Base-by-base conservation (phyloP, 2,329 filamentous ascomycete species). In the Lecanosticta acicola region DNA sequence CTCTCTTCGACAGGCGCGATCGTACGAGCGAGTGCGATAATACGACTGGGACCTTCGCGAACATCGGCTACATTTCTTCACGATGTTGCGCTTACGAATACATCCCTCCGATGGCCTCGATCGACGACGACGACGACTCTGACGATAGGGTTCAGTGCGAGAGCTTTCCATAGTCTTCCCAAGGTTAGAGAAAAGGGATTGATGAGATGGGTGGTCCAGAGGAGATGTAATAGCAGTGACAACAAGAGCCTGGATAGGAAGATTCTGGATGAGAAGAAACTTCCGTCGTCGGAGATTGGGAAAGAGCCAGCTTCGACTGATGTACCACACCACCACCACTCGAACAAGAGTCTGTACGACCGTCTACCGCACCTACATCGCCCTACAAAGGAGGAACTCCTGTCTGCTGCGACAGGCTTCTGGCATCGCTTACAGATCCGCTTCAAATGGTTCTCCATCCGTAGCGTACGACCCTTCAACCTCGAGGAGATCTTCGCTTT, bases 371-470 rank as follows among this genome's bases (percentile, higher is more conserved):
- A 81, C 51, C 66, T 83, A 32, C 78, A 96, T 70, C 78, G 90
- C 16, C 91, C 93, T 3, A 91, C 84, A 5, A 96, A 94, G 63
- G 90, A 96, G 64, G 93, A 98, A 66, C 76, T 98, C 20, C 74
- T 98, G 29, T 85, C 87, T 16, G 91, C 93, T 3, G 89, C 93
- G 29, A 96, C 83, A 17, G 90, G 90, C 1, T 96, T 97, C 66
- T 93, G 88, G 83, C 84, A 94, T 52, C 80, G 93, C 39, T 68
- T 96, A 36, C 88, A 85, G 62, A 86, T 97, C 18, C 84, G 89
- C 33, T 94, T 97, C 72, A 98, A 98, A 68, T 98, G 93, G 93
- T 84, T 93, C 59, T 94, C 93, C 2, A 98, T 98, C 59, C 78
- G 90, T 62, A 95, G 90, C 64, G 87, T 86, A 66, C 79, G 93